Evolutionary conservation across 108 stramenopile genomes (phyloP).

Genomic region (Parietichytrium sp.): DNA sequence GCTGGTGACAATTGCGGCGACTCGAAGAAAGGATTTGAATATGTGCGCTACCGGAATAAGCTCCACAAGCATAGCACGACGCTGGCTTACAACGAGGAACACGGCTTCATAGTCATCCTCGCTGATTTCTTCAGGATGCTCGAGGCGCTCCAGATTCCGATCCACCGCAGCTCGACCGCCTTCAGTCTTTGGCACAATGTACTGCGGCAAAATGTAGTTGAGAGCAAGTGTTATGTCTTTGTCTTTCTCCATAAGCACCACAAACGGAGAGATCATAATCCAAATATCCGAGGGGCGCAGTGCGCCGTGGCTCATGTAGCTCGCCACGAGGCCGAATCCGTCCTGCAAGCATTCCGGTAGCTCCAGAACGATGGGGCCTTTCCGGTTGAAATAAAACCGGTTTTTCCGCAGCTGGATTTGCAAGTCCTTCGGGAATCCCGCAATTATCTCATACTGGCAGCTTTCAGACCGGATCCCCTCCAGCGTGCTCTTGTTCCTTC

Average conservation of each 20-base stretch:
- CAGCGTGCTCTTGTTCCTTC: neutral
- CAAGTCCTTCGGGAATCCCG: neutral
- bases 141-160: no score
- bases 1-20: neutral
- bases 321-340: neutral
- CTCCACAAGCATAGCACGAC: neutral
- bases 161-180: no score
- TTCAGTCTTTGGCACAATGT: neutral
- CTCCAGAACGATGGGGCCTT: neutral
- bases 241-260: neutral
- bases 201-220: neutral
- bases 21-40: neutral
- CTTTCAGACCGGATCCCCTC: neutral
- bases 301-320: conserved; percentile 24
- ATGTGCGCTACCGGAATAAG: neutral
- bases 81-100: neutral
- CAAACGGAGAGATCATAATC: neutral
- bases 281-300: neutral
- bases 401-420: conserved; percentile 12
- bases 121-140: no score
- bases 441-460: neutral
- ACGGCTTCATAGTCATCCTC: conserved; percentile 26
- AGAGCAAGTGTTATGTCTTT: neutral
- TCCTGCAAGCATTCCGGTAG: neutral
- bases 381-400: neutral